Evolutionary conservation across 352 stramenopile genomes (phyloP), one percentile per base, ranked within the genome.

Genomic region (Pythium oligandrum): DNA sequence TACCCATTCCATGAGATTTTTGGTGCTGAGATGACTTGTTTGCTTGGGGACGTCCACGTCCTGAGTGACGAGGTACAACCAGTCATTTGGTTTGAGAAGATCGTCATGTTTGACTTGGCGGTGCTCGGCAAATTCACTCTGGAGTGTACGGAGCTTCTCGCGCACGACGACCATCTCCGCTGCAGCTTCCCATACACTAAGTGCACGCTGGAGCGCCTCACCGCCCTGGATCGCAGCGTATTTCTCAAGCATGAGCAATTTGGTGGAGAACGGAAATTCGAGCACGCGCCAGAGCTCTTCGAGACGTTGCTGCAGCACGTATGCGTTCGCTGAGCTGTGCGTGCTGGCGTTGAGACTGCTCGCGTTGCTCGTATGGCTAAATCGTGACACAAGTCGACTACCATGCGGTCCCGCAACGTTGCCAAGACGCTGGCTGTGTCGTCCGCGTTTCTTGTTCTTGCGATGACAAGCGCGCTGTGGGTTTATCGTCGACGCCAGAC

Each of bases 231-330:
- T n/a, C 4, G 69, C 69, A 3, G 77, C 78, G 32, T 83, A 70
- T 30, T 81, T 81, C 40, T 88, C 76, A 26, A 86, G 61, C 79
- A 90, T 90, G 7, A 65, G 37, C 30, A 90, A 54, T 42, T 80
- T 79, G 40, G 68, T 59, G 3, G 72, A 82, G 40, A 83, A 90
- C 2, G 79, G 76, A 31, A 90, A 83, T 39, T 83, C 76, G 33
- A 90, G 61, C 26, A 55, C 61, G 4, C 50, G 51, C 75, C 76
- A 90, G 11, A 90, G 56, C 9, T 66, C 61, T 50, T 90, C 79
- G 2, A 90, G 53, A 2, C 76, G 79, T 40, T 59, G 40, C 47
- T 88, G 76, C 12, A 90, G 56, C 40, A 62, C 66, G 12, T 80
- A 52, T 1, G 76, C 73, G 30, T 80, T 77, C 3, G 63, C 59